These are phyloP conservation scores for Xerocomus amazonicus DNA, from an alignment of 1,284 basidiomycete species.

Conservation along the genomic window DNA sequence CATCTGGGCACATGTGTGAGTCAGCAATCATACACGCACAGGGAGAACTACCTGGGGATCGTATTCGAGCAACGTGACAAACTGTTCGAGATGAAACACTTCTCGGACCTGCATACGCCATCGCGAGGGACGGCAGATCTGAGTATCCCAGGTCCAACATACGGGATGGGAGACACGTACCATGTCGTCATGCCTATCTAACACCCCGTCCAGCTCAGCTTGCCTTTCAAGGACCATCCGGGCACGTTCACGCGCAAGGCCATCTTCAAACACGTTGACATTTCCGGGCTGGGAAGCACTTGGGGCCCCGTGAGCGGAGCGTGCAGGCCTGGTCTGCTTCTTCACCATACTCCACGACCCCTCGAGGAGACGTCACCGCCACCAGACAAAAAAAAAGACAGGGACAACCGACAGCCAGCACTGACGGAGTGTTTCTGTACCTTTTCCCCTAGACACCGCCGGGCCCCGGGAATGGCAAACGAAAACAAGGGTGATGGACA, in stretches of 20 bases:
- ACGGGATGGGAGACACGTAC: constrained; percentile 41
- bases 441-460: not conserved
- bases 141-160: not conserved
- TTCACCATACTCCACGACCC: constrained; percentile 15
- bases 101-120: constrained; percentile 61
- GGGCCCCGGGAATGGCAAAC: not conserved
- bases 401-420: too few species aligned
- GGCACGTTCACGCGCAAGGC: constrained; percentile 37
- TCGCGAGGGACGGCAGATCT: not conserved
- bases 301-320: not conserved
- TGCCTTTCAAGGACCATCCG: constrained; percentile 57
- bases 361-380: constrained; percentile 7
- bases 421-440: not conserved
- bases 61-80: constrained; percentile 68
- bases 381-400: not conserved
- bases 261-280: constrained; percentile 21
- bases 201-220: constrained; percentile 52
- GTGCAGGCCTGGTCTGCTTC: constrained; percentile 13
- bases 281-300: constrained; percentile 7
- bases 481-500: constrained; percentile 2
- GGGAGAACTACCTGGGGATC: constrained; percentile 57
- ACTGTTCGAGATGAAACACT: constrained; percentile 81
- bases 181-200: constrained; percentile 71
- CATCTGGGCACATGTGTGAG: constrained; percentile 40
- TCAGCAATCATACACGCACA: not conserved